These are phyloP conservation scores for Colletotrichum tofieldiae DNA, from an alignment of 2,329 filamentous ascomycete species.

Conservation along the genomic window DNA sequence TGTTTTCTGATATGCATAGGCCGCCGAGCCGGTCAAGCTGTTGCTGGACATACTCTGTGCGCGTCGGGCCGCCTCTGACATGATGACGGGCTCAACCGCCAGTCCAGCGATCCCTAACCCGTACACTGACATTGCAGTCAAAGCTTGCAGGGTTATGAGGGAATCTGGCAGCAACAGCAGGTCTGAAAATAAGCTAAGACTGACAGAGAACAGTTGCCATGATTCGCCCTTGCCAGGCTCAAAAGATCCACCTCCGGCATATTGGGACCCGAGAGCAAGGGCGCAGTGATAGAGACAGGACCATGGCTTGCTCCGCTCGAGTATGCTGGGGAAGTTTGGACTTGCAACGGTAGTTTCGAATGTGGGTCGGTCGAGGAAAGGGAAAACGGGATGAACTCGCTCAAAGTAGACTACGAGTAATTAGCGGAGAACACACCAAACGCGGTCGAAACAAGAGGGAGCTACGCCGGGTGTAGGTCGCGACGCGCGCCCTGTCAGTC, in stretches of 20 bases:
- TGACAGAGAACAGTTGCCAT: slow-evolving; percentile 57
- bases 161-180: slow-evolving; percentile 52
- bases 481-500: slow-evolving; percentile 19
- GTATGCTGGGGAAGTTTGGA: slow-evolving; percentile 47
- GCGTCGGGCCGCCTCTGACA: slow-evolving; percentile 50
- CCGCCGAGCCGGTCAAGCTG: slow-evolving; percentile 42
- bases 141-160: slow-evolving; percentile 49
- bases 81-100: slow-evolving; percentile 51
- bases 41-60: slow-evolving; percentile 49
- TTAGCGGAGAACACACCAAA: too few species aligned
- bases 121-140: slow-evolving; percentile 52
- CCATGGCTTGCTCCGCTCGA: slow-evolving; percentile 51
- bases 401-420: slow-evolving; percentile 55
- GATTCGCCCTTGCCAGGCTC: slow-evolving; percentile 56
- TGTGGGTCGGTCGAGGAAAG: slow-evolving; percentile 55
- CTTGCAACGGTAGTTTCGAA: slow-evolving; percentile 54
- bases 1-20: slow-evolving; percentile 47
- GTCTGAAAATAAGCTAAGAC: slow-evolving; percentile 55
- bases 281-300: slow-evolving; percentile 56
- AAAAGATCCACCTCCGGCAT: slow-evolving; percentile 54
- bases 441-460: background rate
- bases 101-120: slow-evolving; percentile 49
- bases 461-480: slow-evolving; percentile 38
- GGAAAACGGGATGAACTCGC: slow-evolving; percentile 56
- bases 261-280: slow-evolving; percentile 57